A percentile compares a stretch with the other conserved stretches of the same genome.
phyloP scores from a whole-genome alignment of 2,329 filamentous ascomycete species.

The Aspergillus terreus region DNA sequence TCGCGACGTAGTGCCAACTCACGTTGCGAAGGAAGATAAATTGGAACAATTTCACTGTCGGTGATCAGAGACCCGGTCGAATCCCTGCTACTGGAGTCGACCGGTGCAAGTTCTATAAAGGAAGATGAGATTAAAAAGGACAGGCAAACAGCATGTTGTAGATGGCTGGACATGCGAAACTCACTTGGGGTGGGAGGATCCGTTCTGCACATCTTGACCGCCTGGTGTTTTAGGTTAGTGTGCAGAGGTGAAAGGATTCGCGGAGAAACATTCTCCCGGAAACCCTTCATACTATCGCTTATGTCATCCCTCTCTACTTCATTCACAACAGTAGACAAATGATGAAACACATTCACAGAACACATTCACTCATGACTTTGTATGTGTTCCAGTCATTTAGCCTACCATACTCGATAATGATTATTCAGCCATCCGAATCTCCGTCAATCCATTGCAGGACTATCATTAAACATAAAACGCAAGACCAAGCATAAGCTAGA shows the following conservation, averaged over 20 bases:
- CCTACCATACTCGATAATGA: too few relatives aligned
- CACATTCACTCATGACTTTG: too few relatives aligned
- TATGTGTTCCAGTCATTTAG: too few relatives aligned
- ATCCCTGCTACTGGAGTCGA: slow-evolving; percentile 5
- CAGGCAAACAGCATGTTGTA: not conserved
- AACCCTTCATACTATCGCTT: not conserved
- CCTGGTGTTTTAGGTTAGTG: slow-evolving; percentile 17
- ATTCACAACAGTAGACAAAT: not conserved
- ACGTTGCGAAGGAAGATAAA: slow-evolving; percentile 12
- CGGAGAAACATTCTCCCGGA: slow-evolving; percentile 9
- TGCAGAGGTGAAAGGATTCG: not conserved
- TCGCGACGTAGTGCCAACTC: slow-evolving; percentile 7
- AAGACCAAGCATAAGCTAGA: slow-evolving; percentile 2
- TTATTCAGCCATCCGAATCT: too few relatives aligned
- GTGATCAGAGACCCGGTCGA: slow-evolving; percentile 3
- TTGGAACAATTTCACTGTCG: slow-evolving; percentile 9
- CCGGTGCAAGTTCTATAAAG: slow-evolving; percentile 8
- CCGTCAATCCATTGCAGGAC: not conserved
- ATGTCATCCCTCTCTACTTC: not conserved
- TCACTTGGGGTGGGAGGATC: slow-evolving; percentile 15
- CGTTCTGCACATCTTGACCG: slow-evolving; percentile 29
- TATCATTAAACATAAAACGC: slow-evolving; percentile 6
- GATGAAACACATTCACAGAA: not conserved
- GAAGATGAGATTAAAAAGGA: slow-evolving; percentile 5
- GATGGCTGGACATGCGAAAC: slow-evolving; percentile 13